phyloP scores from a whole-genome alignment of 768 basidiomycete species.

The Kwoniella dejecticola region DNA sequence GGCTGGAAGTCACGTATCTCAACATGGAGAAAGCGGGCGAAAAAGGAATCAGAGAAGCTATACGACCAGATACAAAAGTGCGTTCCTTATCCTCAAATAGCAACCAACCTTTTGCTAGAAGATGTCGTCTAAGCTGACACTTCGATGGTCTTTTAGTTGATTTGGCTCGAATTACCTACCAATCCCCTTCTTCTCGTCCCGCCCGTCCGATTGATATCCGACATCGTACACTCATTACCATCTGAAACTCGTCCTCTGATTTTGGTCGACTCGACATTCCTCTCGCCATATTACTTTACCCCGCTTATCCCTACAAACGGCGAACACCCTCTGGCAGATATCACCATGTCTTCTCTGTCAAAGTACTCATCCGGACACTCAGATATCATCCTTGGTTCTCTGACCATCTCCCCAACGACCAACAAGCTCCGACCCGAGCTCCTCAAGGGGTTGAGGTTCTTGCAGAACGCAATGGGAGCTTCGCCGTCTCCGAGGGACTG shows the following conservation, averaged over 20 bases:
- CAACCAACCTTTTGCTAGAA: no score
- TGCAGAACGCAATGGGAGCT: slow-evolving; percentile 71
- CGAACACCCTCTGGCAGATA: slow-evolving; percentile 64
- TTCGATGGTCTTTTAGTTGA: slow-evolving; percentile 63
- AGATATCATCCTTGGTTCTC: slow-evolving; percentile 86
- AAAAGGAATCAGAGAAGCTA: slow-evolving; percentile 65
- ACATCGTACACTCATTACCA: slow-evolving; percentile 65
- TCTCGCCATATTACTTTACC: slow-evolving; percentile 86
- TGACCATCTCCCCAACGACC: slow-evolving; percentile 58
- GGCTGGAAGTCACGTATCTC: slow-evolving; percentile 68
- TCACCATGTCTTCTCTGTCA: slow-evolving; percentile 69
- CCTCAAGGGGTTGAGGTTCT: slow-evolving; percentile 69
- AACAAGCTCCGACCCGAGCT: slow-evolving; percentile 55
- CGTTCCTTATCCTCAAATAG: no score
- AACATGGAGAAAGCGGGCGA: slow-evolving; percentile 75
- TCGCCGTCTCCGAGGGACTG: slow-evolving; percentile 72
- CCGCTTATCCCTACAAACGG: slow-evolving; percentile 64
- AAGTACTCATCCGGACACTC: slow-evolving; percentile 95
- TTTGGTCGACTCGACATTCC: slow-evolving; percentile 91
- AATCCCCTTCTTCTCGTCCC: slow-evolving; percentile 90
- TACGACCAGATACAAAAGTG: slow-evolving; percentile 80
- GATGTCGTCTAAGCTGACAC: slow-evolving; percentile 1
- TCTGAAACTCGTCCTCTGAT: slow-evolving; percentile 64
- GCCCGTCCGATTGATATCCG: slow-evolving; percentile 71
- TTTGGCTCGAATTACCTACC: slow-evolving; percentile 95